phyloP scores from a whole-genome alignment of 768 basidiomycete genomes.

The Glaciozyma martinii region DNA sequence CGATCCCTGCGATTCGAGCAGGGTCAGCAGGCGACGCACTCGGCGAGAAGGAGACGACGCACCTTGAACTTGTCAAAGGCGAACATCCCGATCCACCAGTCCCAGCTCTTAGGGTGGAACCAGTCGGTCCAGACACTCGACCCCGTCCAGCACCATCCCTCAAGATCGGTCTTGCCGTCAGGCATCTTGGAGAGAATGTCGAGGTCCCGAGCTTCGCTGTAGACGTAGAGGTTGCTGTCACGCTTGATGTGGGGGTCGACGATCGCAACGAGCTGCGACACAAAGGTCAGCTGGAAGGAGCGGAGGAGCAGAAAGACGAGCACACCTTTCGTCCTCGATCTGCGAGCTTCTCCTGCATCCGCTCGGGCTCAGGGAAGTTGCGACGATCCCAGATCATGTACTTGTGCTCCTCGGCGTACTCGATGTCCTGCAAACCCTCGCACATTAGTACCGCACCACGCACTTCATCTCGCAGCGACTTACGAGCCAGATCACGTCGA shows the following conservation, averaged over 20 bases:
- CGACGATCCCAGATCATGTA: conserved; percentile 96
- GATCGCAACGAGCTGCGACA: conserved; percentile 84
- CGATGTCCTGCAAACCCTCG: conserved; percentile 47
- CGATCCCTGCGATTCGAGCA: conserved; percentile 41
- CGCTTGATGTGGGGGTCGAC: conserved; percentile 95
- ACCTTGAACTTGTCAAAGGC: conserved; percentile 48
- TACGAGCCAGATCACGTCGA: conserved; percentile 97
- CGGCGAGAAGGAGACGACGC: conserved; percentile 33
- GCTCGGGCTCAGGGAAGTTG: conserved; percentile 85
- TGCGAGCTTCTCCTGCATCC: conserved; percentile 84
- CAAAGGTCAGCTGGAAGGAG: not conserved
- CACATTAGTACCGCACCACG: no score
- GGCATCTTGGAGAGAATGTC: conserved; percentile 71
- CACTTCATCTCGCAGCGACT: not conserved
- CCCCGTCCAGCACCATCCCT: conserved; percentile 99
- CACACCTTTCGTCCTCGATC: conserved; percentile 72
- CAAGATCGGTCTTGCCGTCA: conserved; percentile 67
- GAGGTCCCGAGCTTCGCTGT: conserved; percentile 71
- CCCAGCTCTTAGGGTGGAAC: conserved; percentile 82
- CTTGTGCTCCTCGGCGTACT: conserved; percentile 84
- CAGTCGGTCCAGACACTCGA: conserved; percentile 95
- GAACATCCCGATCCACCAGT: conserved; percentile 84
- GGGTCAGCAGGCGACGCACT: conserved; percentile 50
- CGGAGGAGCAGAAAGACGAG: not conserved
- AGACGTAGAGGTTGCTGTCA: conserved; percentile 65